phyloP scores from a whole-genome alignment of 371 early-diverging fungal genomes.

The Mortierella sp. region DNA sequence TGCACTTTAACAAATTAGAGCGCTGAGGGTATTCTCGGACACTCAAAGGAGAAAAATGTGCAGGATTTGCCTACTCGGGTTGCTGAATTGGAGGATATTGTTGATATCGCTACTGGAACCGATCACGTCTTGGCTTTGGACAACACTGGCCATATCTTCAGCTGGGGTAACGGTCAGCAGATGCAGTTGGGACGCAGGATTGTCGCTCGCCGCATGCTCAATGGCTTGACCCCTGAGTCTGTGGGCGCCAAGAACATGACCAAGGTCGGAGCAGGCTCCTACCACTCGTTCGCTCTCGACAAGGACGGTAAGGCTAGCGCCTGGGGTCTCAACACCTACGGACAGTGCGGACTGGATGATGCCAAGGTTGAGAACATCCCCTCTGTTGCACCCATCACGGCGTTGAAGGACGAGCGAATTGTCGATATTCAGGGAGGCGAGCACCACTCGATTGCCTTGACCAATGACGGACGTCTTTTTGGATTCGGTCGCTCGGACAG shows the following conservation, averaged over 20 bases:
- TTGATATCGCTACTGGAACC: conserved; percentile 89
- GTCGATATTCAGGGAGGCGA: conserved; percentile 87
- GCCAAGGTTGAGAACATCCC: conserved; percentile 61
- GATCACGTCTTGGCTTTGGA: conserved; percentile 94
- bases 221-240: conserved; percentile 73
- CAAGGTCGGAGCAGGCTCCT: conserved; percentile 85
- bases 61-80: conserved; percentile 64
- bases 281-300: conserved; percentile 89
- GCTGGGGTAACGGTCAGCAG: conserved; percentile 97
- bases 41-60: conserved; percentile 72
- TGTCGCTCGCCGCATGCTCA: conserved; percentile 74
- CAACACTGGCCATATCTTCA: conserved; percentile 81
- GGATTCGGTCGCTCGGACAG: conserved; percentile 94
- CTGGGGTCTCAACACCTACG: conserved; percentile 97
- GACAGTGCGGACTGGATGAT: conserved; percentile 86
- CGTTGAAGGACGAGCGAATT: conserved; percentile 61
- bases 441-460: conserved; percentile 89
- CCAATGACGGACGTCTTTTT: conserved; percentile 81
- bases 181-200: conserved; percentile 93
- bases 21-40: conserved; percentile 80
- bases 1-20: conserved; percentile 29
- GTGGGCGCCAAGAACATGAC: conserved; percentile 72
- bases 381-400: conserved; percentile 64
- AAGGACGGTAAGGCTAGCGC: conserved; percentile 78
- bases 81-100: conserved; percentile 63